These are phyloP conservation scores for Myriangium duriaei DNA, from an alignment of 2,329 filamentous ascomycete species.

Conservation along the genomic window DNA sequence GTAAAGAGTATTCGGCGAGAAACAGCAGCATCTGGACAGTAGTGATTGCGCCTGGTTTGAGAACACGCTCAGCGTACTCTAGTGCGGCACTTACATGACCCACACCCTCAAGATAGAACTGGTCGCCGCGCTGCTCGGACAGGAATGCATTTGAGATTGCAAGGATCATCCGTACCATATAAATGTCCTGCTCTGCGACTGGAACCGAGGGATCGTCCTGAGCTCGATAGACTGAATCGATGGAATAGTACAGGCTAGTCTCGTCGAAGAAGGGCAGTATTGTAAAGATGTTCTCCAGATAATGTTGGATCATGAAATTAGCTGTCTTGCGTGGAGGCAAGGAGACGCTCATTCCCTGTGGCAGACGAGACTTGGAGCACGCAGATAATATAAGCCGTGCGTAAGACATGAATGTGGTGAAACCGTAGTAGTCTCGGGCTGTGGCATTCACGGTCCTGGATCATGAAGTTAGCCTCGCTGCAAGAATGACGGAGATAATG, in stretches of 20 bases:
- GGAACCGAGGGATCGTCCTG: conserved; percentile 36
- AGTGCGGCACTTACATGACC: conserved; percentile 55
- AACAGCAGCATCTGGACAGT: conserved; percentile 82
- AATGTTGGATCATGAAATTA: conserved; percentile 62
- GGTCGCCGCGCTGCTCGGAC: conserved; percentile 53
- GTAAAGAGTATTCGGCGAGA: conserved; percentile 76
- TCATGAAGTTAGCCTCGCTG: conserved; percentile 74
- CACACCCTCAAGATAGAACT: conserved; percentile 49
- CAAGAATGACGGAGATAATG: too few relatives aligned
- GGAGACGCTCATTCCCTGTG: conserved; percentile 43
- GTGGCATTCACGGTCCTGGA: conserved; percentile 82
- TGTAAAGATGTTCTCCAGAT: conserved; percentile 68
- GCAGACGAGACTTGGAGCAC: conserved; percentile 59
- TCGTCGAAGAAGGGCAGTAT: conserved; percentile 77
- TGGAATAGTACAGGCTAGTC: conserved; percentile 59
- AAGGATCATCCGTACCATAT: conserved; percentile 79
- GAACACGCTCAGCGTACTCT: conserved; percentile 64
- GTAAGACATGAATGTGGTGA: conserved; percentile 82
- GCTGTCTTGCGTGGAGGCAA: conserved; percentile 62
- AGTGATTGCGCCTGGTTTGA: conserved; percentile 70
- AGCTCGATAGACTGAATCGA: conserved; percentile 71
- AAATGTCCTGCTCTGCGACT: conserved; percentile 51
- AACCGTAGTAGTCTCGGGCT: conserved; percentile 83
- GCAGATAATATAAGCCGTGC: conserved; percentile 78
- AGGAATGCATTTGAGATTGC: conserved; percentile 67